Evolutionary conservation across 2,329 filamentous ascomycete genomes (phyloP).

Genomic region (Trichothecium sympodiale): DNA sequence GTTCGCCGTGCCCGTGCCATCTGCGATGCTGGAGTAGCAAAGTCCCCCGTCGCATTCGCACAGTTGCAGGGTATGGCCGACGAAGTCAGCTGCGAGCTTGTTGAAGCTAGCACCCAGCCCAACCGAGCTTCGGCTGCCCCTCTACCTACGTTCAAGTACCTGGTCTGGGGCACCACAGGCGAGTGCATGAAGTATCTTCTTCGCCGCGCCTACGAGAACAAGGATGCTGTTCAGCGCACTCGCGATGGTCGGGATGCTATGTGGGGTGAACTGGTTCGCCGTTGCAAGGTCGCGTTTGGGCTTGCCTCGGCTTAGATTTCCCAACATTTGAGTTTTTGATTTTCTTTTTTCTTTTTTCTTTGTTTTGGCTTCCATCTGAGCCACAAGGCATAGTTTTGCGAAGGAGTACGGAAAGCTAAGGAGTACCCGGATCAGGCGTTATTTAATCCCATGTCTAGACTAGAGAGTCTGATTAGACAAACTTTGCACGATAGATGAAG

Average conservation of each 20-base stretch:
- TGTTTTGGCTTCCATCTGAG: not conserved
- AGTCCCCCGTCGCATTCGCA: conserved; percentile 32
- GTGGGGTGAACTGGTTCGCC: conserved; percentile 47
- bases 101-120: conserved; percentile 22
- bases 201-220: conserved; percentile 54
- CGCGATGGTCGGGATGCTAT: conserved; percentile 51
- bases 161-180: conserved; percentile 58
- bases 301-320: conserved; percentile 9
- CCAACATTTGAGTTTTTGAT: not conserved
- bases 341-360: not conserved
- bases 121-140: conserved; percentile 7
- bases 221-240: conserved; percentile 56
- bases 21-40: conserved; percentile 31
- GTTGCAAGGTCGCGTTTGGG: conserved; percentile 33
- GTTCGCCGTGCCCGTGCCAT: conserved; percentile 47
- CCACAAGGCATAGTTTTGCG: no score
- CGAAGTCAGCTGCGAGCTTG: conserved; percentile 64
- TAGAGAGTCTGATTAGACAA: no score
- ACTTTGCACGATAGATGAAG: no score
- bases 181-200: conserved; percentile 83
- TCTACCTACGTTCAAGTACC: conserved; percentile 58
- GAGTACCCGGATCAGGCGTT: no score
- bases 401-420: no score
- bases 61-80: conserved; percentile 96
- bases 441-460: no score